phyloP scores from a whole-genome alignment of 148 eudicot genomes.

The Chenopodium berlandieri region DNA sequence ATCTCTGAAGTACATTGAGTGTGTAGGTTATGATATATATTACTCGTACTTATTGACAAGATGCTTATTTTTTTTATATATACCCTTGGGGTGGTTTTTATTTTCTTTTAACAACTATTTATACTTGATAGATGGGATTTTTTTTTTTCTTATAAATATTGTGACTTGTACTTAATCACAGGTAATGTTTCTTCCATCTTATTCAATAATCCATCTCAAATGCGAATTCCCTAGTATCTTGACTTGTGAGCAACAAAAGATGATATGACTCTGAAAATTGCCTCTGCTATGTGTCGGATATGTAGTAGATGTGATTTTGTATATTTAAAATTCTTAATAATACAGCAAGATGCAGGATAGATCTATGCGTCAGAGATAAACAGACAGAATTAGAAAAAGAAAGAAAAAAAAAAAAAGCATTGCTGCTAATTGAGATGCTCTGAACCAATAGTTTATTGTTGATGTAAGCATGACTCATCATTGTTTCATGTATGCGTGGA shows the following conservation, averaged over 20 bases:
- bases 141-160: not conserved
- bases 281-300: not conserved
- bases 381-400: no score
- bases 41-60: not conserved
- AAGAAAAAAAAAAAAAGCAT: not conserved
- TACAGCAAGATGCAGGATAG: not conserved
- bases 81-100: not conserved
- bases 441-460: not conserved
- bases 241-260: not conserved
- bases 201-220: not conserved
- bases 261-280: not conserved
- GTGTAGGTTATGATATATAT: not conserved
- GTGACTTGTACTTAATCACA: not conserved
- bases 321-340: not conserved
- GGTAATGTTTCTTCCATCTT: not conserved
- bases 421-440: not conserved
- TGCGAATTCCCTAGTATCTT: not conserved
- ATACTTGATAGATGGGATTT: not conserved
- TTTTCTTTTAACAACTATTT: not conserved
- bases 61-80: not conserved
- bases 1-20: not conserved
- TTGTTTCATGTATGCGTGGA: not conserved
- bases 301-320: not conserved
- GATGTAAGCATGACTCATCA: not conserved
- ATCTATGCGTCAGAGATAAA: not conserved